These are phyloP conservation scores for Nannochloris sp. DNA, from an alignment of 139 green algal genomes.

Conservation along the genomic window DNA sequence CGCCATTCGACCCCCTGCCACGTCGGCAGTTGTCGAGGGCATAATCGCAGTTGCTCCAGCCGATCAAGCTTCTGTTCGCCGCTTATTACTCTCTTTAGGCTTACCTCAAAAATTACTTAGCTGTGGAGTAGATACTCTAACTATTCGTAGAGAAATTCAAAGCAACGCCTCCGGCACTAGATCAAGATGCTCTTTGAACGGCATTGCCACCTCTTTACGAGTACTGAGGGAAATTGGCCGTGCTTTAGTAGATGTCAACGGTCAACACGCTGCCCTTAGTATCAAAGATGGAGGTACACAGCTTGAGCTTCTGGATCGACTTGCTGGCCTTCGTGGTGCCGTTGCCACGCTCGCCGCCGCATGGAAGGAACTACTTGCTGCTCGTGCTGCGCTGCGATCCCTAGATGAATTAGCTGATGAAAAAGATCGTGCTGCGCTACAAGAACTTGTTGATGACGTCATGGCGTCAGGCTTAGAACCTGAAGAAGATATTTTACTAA, in stretches of 20 bases:
- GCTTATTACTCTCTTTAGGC: conserved; percentile 22
- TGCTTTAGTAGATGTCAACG: conserved; percentile 81
- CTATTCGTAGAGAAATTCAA: conserved; percentile 28
- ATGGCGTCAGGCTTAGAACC: background rate
- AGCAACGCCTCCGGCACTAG: conserved; percentile 2
- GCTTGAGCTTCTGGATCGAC: conserved; percentile 60
- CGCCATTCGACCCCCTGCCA: conserved; percentile 54
- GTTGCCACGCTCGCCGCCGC: conserved; percentile 8
- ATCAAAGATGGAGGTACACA: conserved; percentile 38
- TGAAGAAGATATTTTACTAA: conserved; percentile 45
- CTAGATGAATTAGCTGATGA: conserved; percentile 49
- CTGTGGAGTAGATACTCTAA: background rate
- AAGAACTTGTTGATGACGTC: conserved; percentile 36
- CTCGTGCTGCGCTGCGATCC: conserved; percentile 28
- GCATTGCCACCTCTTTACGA: conserved; percentile 51
- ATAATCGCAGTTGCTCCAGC: conserved; percentile 29
- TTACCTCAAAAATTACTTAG: background rate
- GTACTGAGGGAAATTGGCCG: conserved; percentile 60
- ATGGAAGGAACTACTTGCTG: conserved; percentile 2
- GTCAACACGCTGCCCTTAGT: conserved; percentile 53
- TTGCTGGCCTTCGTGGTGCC: conserved; percentile 34
- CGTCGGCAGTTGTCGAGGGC: conserved; percentile 49
- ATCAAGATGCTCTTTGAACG: conserved; percentile 70
- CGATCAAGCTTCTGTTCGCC: conserved; percentile 4
- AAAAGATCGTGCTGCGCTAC: conserved; percentile 30